Conservation (phyloP, 2,329 filamentous ascomycete genomes). For the Neopestalotiopsis sp. region DNA sequence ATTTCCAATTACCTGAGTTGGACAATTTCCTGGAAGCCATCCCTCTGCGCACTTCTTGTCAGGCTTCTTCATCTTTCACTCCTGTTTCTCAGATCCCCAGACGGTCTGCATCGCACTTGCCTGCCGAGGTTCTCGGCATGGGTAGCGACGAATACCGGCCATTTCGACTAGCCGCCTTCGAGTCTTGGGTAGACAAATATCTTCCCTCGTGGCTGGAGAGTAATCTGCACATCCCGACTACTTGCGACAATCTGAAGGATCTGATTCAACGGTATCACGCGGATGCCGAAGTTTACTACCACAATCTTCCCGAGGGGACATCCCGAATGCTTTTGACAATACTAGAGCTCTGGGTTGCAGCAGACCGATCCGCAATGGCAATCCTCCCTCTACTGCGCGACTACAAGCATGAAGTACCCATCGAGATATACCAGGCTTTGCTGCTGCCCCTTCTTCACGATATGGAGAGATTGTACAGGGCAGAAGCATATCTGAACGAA, state of each 20-base stretch:
- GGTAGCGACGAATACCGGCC: neutral
- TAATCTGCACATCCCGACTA: neutral
- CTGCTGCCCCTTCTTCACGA: constrained; percentile 1
- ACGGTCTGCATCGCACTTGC: neutral
- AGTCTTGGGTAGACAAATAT: constrained; percentile 8
- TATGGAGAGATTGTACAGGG: constrained; percentile 10
- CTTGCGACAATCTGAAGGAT: constrained; percentile 5
- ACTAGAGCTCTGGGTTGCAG: constrained; percentile 12
- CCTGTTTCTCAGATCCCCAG: neutral
- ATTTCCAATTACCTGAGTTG: neutral
- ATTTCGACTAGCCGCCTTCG: constrained; percentile 10
- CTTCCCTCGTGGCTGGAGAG: constrained; percentile 2
- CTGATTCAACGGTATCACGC: constrained; percentile 5
- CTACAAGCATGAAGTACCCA: constrained; percentile 13
- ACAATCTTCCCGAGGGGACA: neutral
- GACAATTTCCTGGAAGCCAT: neutral
- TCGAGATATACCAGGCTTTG: constrained; percentile 8
- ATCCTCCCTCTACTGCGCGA: constrained; percentile 6
- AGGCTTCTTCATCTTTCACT: neutral
- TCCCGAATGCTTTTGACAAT: constrained; percentile 18
- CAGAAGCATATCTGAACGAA: constrained; percentile 5
- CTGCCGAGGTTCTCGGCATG: neutral
- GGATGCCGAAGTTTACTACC: constrained; percentile 6
- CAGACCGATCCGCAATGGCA: constrained; percentile 6
- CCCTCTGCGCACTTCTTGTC: neutral